Evolutionary conservation across 768 basidiomycete species (phyloP).

Genomic region (Rhodotorula sphaerocarpa): DNA sequence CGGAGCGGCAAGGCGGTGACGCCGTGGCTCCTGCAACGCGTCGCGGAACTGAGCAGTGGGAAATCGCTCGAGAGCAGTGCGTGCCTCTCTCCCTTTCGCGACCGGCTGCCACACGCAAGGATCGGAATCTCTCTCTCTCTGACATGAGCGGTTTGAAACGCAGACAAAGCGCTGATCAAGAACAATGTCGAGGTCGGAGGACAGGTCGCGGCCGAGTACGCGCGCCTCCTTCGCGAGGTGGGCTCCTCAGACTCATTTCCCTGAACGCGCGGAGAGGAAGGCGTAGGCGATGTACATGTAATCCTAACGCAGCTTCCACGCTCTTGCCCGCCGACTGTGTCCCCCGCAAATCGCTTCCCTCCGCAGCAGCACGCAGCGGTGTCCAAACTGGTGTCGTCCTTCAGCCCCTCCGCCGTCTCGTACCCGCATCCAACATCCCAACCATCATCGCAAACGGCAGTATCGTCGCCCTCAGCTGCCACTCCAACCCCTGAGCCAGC

Average conservation of each 20-base stretch:
- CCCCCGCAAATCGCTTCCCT: too few species aligned
- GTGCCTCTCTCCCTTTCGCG: conserved; percentile 40
- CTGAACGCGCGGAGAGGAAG: too few species aligned
- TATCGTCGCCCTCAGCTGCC: conserved; percentile 2
- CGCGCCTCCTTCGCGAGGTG: conserved; percentile 48
- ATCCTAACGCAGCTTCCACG: too few species aligned
- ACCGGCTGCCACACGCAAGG: too few species aligned
- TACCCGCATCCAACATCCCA: too few species aligned
- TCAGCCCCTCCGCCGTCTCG: too few species aligned
- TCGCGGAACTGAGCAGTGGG: conserved; percentile 70
- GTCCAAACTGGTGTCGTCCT: too few species aligned
- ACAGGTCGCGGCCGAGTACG: conserved; percentile 68
- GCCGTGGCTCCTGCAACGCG: conserved; percentile 81
- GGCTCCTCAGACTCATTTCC: neutral
- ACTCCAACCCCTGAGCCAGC: neutral
- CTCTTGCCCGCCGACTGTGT: too few species aligned
- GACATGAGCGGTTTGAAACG: too few species aligned
- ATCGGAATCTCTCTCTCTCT: neutral
- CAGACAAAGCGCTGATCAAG: conserved; percentile 77
- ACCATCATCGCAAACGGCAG: too few species aligned
- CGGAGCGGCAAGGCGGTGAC: conserved; percentile 81
- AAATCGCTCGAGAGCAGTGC: conserved; percentile 63
- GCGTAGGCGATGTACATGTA: too few species aligned
- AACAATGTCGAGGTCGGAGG: conserved; percentile 80
- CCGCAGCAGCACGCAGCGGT: too few species aligned